A percentile compares a stretch with the other conserved stretches of the same genome.
Conservation (phyloP, 148 eudicot species). For the Vaccinium corymbosum region DNA sequence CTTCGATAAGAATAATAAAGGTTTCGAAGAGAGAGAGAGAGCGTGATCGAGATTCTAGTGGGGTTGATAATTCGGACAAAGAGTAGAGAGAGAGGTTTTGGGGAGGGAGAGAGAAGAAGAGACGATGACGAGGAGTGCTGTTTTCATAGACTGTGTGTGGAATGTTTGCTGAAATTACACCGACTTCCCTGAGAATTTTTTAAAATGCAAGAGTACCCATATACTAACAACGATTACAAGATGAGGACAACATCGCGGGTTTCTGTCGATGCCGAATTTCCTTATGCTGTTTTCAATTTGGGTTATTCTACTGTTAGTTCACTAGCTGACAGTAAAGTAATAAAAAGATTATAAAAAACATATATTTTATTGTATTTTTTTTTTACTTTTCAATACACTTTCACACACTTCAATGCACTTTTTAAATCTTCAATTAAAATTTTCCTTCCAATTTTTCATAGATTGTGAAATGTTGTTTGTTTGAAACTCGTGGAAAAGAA, state of each 20-base stretch:
- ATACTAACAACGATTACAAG: not conserved
- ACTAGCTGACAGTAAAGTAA: too few species aligned
- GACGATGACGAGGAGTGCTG: not conserved
- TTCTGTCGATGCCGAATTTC: too few species aligned
- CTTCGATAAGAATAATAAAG: not conserved
- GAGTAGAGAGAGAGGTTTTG: constrained; percentile 1
- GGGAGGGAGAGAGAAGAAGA: not conserved
- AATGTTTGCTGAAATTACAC: not conserved
- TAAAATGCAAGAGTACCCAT: not conserved
- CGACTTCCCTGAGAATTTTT: not conserved
- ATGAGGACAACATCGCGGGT: not conserved
- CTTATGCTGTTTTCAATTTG: too few species aligned
- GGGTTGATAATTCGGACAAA: not conserved
- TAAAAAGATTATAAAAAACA: too few species aligned
- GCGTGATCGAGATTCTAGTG: constrained; percentile 9
- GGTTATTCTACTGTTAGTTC: too few species aligned
- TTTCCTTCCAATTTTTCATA: too few species aligned
- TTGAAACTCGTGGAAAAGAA: too few species aligned
- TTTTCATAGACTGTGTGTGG: not conserved
- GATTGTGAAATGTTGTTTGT: too few species aligned
- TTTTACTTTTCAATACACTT: too few species aligned
- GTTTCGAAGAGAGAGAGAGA: not conserved
- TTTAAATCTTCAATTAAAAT: too few species aligned
- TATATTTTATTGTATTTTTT: too few species aligned
- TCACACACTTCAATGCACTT: too few species aligned